These are phyloP conservation scores for Holtermannia corniformis DNA, from an alignment of 768 basidiomycete genomes.

Conservation along the genomic window DNA sequence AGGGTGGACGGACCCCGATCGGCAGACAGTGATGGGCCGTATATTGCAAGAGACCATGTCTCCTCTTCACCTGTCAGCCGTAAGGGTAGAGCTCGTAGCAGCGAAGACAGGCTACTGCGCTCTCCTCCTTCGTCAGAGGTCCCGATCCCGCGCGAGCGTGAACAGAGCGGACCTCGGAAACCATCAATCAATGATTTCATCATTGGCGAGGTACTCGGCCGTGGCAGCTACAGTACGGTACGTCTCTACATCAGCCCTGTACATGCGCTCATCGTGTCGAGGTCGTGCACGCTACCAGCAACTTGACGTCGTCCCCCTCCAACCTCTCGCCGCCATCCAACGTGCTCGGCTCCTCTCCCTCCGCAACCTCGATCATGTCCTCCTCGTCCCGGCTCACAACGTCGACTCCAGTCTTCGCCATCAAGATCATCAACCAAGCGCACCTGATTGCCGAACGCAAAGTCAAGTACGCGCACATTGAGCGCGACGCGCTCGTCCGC, in stretches of 20 bases:
- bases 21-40: conserved; percentile 2
- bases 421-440: conserved; percentile 43
- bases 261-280: not conserved
- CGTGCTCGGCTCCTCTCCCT: conserved; percentile 7
- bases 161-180: conserved; percentile 12
- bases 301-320: not conserved
- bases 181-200: conserved; percentile 36
- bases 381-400: conserved; percentile 11
- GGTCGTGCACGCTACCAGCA: not conserved
- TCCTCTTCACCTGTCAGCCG: not conserved
- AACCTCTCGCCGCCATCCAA: conserved; percentile 18
- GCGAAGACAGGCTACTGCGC: conserved; percentile 15
- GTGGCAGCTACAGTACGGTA: conserved; percentile 42
- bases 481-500: conserved; percentile 40
- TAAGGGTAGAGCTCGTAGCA: conserved; percentile 20
- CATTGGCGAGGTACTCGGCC: conserved; percentile 40
- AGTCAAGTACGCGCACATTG: conserved; percentile 42
- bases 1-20: conserved; percentile 8
- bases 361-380: conserved; percentile 19
- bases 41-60: not conserved
- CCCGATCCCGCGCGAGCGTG: conserved; percentile 4
- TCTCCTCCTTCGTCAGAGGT: conserved; percentile 2
- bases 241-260: conserved; percentile 1
- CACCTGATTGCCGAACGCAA: conserved; percentile 42
- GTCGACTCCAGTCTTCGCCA: conserved; percentile 31